Conservation (phyloP, 1,139 yeast species). For the Candida pseudoviswanathii region DNA sequence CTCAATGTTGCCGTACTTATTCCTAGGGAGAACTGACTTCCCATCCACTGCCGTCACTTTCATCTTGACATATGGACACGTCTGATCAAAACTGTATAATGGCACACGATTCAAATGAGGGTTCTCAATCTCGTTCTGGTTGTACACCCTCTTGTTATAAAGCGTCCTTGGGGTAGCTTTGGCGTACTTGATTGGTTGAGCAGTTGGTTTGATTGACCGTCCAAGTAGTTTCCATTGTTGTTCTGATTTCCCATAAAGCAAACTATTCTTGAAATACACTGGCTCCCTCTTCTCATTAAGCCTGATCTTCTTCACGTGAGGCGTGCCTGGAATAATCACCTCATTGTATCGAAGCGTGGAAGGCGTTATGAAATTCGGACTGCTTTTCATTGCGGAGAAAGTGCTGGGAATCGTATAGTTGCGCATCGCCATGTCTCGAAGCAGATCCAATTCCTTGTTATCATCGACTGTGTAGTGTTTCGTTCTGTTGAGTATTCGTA, state of each 20-base stretch:
- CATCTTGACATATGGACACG: conserved; percentile 29
- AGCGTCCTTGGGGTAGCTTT: conserved; percentile 29
- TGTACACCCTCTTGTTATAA: conserved; percentile 22
- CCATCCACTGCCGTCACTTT: conserved; percentile 16
- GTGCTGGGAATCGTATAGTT: conserved; percentile 32
- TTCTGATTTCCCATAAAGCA: conserved; percentile 36
- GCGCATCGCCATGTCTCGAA: conserved; percentile 26
- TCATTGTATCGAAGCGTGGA: conserved; percentile 36
- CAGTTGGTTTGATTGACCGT: conserved; percentile 28
- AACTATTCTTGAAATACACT: conserved; percentile 27
- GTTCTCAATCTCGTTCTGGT: conserved; percentile 22
- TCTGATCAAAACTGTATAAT: conserved; percentile 34
- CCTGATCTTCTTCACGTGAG: conserved; percentile 20
- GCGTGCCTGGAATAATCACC: conserved; percentile 18
- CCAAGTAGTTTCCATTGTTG: conserved; percentile 45
- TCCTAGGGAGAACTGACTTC: conserved; percentile 25
- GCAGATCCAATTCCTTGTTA: conserved; percentile 24
- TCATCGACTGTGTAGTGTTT: conserved; percentile 8
- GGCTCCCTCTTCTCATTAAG: conserved; percentile 19
- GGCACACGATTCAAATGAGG: conserved; percentile 26
- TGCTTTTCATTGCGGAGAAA: conserved; percentile 31
- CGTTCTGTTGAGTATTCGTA: conserved; percentile 23
- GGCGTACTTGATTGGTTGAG: conserved; percentile 26
- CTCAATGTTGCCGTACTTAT: conserved; percentile 39
- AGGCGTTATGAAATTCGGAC: conserved; percentile 32